A percentile compares a stretch with the other conserved stretches of the same genome.
Evolutionary conservation across 2,329 filamentous ascomycete species (phyloP).

Genomic region (Neurospora sp.): DNA sequence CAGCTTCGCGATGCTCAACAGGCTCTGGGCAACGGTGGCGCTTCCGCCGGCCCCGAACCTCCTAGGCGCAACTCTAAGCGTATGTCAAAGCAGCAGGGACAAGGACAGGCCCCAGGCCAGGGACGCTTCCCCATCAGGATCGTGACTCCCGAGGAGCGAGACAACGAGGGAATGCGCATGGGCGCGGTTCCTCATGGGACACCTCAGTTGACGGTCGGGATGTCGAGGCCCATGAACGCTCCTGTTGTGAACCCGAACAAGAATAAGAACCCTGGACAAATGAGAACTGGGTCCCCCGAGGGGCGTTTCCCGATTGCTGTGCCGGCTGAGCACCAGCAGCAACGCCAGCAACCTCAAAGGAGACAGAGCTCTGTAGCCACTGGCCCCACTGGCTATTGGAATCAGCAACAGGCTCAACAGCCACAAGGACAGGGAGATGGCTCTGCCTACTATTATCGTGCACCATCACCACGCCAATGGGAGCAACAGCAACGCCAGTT

Average conservation of each 20-base stretch:
- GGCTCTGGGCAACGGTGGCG: background rate
- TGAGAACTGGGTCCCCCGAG: constrained; percentile 17
- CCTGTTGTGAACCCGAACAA: constrained; percentile 6
- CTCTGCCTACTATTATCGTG: background rate
- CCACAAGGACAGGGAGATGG: background rate
- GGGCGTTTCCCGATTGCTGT: background rate
- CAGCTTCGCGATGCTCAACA: background rate
- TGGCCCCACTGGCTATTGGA: background rate
- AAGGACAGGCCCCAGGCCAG: background rate
- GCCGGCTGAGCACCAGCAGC: constrained; percentile 4
- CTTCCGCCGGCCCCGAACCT: background rate
- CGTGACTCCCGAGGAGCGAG: background rate
- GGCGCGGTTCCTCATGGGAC: background rate
- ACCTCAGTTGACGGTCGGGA: background rate
- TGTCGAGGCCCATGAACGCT: constrained; percentile 5
- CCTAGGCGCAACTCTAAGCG: background rate
- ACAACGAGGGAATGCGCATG: background rate
- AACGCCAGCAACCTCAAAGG: constrained; percentile 9
- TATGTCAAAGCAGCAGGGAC: background rate
- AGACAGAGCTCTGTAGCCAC: constrained; percentile 2
- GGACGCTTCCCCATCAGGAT: background rate
- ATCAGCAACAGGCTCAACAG: background rate
- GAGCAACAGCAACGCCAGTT: constrained; percentile 2
- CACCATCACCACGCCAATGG: constrained; percentile 2
- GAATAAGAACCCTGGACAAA: constrained; percentile 13